Percentiles rank a stretch among this genome's conserved stretches.
phyloP scores from a whole-genome alignment of 2,329 filamentous ascomycete genomes.

The Dothidotthia symphoricarpi region DNA sequence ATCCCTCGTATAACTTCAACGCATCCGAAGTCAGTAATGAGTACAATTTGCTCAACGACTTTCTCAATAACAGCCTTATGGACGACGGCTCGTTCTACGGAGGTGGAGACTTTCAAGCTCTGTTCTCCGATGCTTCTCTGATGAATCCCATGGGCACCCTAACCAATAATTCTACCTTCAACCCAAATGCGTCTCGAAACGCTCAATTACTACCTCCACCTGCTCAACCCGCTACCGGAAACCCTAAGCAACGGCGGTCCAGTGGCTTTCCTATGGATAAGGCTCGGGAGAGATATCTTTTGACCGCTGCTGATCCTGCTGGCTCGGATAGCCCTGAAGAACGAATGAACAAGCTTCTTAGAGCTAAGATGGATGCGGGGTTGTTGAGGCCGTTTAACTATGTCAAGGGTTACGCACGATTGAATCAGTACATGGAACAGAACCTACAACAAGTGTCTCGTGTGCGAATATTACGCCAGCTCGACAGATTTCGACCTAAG shows the following conservation, averaged over 20 bases:
- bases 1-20: slow-evolving; percentile 93
- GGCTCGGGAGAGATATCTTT: slow-evolving; percentile 83
- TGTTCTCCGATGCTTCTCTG: slow-evolving; percentile 61
- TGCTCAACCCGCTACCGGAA: slow-evolving; percentile 49
- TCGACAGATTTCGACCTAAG: slow-evolving; percentile 91
- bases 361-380: slow-evolving; percentile 94
- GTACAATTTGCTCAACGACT: slow-evolving; percentile 95
- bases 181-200: slow-evolving; percentile 49
- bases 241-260: slow-evolving; percentile 60
- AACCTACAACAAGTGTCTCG: slow-evolving; percentile 80
- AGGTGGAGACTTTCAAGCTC: slow-evolving; percentile 48
- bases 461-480: slow-evolving; percentile 85
- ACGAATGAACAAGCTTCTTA: slow-evolving; percentile 89
- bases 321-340: slow-evolving; percentile 83
- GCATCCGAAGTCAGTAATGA: slow-evolving; percentile 94
- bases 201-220: slow-evolving; percentile 42
- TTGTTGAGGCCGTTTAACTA: slow-evolving; percentile 97
- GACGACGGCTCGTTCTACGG: slow-evolving; percentile 60
- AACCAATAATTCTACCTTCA: slow-evolving; percentile 31
- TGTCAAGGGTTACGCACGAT: slow-evolving; percentile 87
- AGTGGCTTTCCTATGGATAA: slow-evolving; percentile 66
- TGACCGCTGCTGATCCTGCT: slow-evolving; percentile 92
- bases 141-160: slow-evolving; percentile 46
- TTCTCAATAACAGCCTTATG: slow-evolving; percentile 85
- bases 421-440: slow-evolving; percentile 88